Evolutionary conservation across 2,329 filamentous ascomycete genomes (phyloP).

Genomic region (Penicillium psychrosexuale): DNA sequence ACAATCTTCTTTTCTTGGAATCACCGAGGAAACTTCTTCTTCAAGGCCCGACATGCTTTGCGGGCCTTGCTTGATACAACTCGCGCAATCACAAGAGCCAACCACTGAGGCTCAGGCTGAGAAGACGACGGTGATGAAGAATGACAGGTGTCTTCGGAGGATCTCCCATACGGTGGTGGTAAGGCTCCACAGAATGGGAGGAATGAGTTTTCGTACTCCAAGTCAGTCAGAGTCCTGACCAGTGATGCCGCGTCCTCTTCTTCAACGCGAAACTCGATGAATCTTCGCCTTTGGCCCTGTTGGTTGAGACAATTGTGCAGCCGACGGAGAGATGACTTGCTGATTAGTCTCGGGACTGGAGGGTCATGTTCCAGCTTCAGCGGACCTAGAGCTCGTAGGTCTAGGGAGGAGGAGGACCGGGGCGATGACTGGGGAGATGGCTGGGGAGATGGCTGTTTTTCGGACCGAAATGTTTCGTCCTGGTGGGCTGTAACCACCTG

Average conservation of each 20-base stretch:
- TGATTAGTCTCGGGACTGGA: constrained; percentile 1
- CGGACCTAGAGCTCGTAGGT: not conserved
- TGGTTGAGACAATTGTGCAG: constrained; percentile 2
- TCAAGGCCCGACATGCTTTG: not conserved
- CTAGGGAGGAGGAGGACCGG: not conserved
- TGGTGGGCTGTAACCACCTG: not conserved
- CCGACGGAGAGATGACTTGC: constrained; percentile 1
- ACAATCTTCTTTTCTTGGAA: not conserved
- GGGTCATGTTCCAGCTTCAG: constrained; percentile 9
- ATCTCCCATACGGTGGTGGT: not conserved
- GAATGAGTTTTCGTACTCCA: not conserved
- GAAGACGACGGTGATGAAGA: not conserved
- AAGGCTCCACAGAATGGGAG: not conserved
- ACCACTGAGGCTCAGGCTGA: not conserved
- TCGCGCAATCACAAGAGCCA: not conserved
- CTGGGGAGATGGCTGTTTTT: not conserved
- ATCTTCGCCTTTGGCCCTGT: not conserved
- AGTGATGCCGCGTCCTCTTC: not conserved
- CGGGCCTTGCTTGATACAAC: not conserved
- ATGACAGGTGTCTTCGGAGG: not conserved
- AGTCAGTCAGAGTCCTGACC: not conserved
- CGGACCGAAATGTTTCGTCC: not conserved
- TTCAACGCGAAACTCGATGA: not conserved
- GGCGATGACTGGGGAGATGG: too few relatives aligned
- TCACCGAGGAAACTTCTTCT: not conserved